Evolutionary conservation across 2,329 filamentous ascomycete species (phyloP).

Genomic region (Cadophora sp.): DNA sequence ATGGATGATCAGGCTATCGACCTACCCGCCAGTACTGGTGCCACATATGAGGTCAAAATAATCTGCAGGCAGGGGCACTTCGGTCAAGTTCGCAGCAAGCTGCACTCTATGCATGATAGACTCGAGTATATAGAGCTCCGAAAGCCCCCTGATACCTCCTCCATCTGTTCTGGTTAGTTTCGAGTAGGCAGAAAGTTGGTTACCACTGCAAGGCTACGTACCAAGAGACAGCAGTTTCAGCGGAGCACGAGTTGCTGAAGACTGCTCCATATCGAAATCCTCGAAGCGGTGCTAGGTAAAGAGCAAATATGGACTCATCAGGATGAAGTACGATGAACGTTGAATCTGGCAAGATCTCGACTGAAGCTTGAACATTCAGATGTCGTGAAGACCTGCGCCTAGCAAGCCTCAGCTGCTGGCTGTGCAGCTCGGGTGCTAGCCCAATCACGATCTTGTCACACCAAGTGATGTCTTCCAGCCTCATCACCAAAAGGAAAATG

Average conservation of each 20-base stretch:
- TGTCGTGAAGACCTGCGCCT: too few relatives aligned
- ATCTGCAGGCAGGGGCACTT: neutral
- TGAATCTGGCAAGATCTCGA: too few relatives aligned
- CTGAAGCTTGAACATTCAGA: too few relatives aligned
- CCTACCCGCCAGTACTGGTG: conserved; percentile 26
- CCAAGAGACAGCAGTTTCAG: neutral
- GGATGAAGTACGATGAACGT: too few relatives aligned
- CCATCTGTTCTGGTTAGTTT: conserved; percentile 28
- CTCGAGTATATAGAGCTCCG: conserved; percentile 36
- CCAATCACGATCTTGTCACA: too few relatives aligned
- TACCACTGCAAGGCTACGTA: neutral
- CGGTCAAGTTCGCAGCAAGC: neutral
- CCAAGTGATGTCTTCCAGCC: too few relatives aligned
- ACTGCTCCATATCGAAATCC: too few relatives aligned
- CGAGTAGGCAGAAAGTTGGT: neutral
- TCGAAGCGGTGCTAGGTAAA: too few relatives aligned
- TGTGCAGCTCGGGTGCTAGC: too few relatives aligned
- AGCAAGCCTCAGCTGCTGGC: too few relatives aligned
- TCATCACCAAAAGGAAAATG: too few relatives aligned
- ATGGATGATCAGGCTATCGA: neutral
- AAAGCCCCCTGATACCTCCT: conserved; percentile 39
- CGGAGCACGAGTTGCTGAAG: neutral
- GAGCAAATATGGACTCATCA: too few relatives aligned
- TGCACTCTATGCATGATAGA: conserved; percentile 34
- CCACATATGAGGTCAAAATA: conserved; percentile 26